Conservation (phyloP, 805 yeast genomes). For the Sugiyamaella valdiviana region DNA sequence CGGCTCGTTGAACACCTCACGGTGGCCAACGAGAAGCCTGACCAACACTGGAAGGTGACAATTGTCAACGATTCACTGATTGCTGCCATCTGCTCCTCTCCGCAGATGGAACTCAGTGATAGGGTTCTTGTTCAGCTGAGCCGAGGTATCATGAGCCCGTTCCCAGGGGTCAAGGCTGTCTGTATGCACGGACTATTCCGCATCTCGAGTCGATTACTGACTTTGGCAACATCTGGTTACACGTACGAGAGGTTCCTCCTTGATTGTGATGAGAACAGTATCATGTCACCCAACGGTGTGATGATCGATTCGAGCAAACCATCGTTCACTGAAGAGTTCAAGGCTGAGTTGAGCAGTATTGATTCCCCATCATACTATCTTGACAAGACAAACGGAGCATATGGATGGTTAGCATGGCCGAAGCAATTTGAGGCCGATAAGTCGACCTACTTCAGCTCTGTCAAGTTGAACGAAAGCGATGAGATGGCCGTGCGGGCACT, state of each 20-base stretch:
- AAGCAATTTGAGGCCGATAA: constrained; percentile 36
- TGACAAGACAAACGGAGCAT: constrained; percentile 38
- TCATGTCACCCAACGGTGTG: constrained; percentile 34
- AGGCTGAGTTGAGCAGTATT: constrained; percentile 45
- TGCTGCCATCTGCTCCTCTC: constrained; percentile 20
- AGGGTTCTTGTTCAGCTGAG: constrained; percentile 15
- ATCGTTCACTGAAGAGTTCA: constrained; percentile 39
- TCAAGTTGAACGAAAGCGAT: constrained; percentile 35
- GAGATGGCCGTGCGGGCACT: constrained; percentile 37
- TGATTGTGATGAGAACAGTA: constrained; percentile 35
- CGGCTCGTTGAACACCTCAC: constrained; percentile 10
- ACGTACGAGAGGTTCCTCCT: constrained; percentile 34
- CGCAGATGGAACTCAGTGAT: constrained; percentile 18
- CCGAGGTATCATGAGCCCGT: constrained; percentile 35
- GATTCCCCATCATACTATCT: constrained; percentile 54
- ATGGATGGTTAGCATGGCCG: constrained; percentile 78
- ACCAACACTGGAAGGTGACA: constrained; percentile 22
- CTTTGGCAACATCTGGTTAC: constrained; percentile 44
- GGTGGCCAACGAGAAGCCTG: constrained; percentile 3
- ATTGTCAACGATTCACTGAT: constrained; percentile 18
- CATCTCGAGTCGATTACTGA: constrained; percentile 42
- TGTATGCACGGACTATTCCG: constrained; percentile 56
- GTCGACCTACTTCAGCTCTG: constrained; percentile 13
- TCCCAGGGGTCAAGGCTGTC: constrained; percentile 58
- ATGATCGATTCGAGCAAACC: constrained; percentile 40